Percentiles rank a stretch among this genome's conserved stretches.
phyloP scores from a whole-genome alignment of 148 eudicot species.

The Euryodendron excelsum region DNA sequence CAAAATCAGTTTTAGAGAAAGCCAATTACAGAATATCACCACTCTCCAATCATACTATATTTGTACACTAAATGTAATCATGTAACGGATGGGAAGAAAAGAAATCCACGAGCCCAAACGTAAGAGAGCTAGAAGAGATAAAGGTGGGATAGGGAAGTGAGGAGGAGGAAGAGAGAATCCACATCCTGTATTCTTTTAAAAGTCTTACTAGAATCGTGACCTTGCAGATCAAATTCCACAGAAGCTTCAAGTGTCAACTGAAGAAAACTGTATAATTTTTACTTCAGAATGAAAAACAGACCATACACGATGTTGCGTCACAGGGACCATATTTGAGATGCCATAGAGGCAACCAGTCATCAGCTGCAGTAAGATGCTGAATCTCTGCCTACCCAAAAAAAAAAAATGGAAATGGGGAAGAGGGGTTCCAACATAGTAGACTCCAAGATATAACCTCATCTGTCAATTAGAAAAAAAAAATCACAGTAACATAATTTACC shows the following conservation, averaged over 20 bases:
- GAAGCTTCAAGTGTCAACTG: not conserved
- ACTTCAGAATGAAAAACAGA: not conserved
- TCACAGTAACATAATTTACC: constrained; percentile 34
- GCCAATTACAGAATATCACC: not conserved
- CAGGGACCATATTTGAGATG: not conserved
- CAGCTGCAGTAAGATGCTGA: not conserved
- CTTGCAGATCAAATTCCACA: not conserved
- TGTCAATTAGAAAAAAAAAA: not conserved
- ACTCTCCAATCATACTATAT: not conserved
- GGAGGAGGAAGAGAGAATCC: not conserved
- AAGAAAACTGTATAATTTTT: not conserved
- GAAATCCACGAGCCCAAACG: not conserved
- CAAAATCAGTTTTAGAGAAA: not conserved
- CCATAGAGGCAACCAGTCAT: not conserved
- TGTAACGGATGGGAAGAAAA: not conserved
- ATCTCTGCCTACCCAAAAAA: not conserved
- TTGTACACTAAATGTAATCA: not conserved
- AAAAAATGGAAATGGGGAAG: not conserved
- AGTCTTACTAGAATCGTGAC: not conserved
- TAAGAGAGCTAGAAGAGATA: not conserved
- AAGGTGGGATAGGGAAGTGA: not conserved
- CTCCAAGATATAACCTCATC: not conserved
- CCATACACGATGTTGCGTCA: not conserved
- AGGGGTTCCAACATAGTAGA: not conserved
- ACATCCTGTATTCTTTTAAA: not conserved